Percentiles rank a stretch among this genome's conserved stretches.
Evolutionary conservation across 1,284 basidiomycete genomes (phyloP).

Genomic region (Puccinia hordei): DNA sequence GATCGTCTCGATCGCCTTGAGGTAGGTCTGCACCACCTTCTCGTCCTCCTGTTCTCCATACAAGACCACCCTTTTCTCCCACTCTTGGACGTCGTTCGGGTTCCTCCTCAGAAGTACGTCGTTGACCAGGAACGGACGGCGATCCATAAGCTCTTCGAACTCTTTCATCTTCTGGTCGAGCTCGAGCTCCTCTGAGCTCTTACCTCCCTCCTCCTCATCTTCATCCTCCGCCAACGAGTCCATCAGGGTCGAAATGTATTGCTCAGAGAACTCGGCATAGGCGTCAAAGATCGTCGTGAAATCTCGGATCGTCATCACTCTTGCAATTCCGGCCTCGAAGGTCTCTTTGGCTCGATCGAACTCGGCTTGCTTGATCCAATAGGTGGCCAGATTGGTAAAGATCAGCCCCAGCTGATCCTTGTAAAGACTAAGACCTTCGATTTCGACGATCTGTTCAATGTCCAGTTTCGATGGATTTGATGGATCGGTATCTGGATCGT

Average conservation of each 20-base stretch:
- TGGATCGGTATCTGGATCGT: constrained; percentile 81
- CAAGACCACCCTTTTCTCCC: constrained; percentile 96
- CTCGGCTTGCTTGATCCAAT: constrained; percentile 96
- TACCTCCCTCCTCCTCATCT: constrained; percentile 61
- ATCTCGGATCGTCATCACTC: constrained; percentile 89
- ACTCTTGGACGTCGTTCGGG: constrained; percentile 97
- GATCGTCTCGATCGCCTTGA: constrained; percentile 82
- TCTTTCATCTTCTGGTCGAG: constrained; percentile 86
- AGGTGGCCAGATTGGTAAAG: constrained; percentile 95
- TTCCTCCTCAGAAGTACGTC: constrained; percentile 91
- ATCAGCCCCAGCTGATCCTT: constrained; percentile 94
- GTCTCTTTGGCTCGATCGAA: constrained; percentile 81
- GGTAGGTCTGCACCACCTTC: constrained; percentile 90
- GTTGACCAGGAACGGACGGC: constrained; percentile 92
- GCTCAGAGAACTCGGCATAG: constrained; percentile 91
- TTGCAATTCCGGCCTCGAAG: constrained; percentile 82
- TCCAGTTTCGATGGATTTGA: constrained; percentile 74
- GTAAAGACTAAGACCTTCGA: constrained; percentile 83
- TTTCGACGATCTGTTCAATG: constrained; percentile 78
- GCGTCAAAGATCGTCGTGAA: constrained; percentile 98
- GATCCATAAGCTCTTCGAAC: constrained; percentile 92
- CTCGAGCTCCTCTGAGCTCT: constrained; percentile 67
- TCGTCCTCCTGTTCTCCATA: constrained; percentile 84
- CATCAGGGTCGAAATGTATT: constrained; percentile 89
- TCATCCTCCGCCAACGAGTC: constrained; percentile 76